Conservation (phyloP, 805 yeast species). For the Sugiyamaella boreocaroliniensis region DNA sequence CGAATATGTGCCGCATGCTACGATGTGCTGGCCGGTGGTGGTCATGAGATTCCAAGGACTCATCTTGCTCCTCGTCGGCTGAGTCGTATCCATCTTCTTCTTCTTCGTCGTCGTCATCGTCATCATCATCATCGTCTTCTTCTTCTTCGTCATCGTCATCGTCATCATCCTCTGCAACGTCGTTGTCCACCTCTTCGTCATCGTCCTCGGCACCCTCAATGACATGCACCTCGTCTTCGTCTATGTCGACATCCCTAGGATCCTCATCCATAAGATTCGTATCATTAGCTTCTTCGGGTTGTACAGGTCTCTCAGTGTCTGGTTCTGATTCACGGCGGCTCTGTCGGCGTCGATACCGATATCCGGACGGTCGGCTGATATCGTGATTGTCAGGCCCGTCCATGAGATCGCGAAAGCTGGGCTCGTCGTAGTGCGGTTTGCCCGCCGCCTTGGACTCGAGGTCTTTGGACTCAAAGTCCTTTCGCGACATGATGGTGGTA, state of each 20-base stretch:
- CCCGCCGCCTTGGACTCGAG: too few relatives aligned
- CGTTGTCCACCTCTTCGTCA: conserved; percentile 14
- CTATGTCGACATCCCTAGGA: too few relatives aligned
- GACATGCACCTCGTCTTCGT: too few relatives aligned
- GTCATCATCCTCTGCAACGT: conserved; percentile 8
- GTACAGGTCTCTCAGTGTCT: neutral
- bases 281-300: too few relatives aligned
- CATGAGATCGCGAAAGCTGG: neutral
- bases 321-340: conserved; percentile 6
- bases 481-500: neutral
- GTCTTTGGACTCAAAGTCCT: neutral
- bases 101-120: conserved; percentile 23
- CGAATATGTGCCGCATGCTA: conserved; percentile 11
- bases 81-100: conserved; percentile 25
- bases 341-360: conserved; percentile 16
- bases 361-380: conserved; percentile 3
- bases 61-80: conserved; percentile 23
- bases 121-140: conserved; percentile 16
- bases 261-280: too few relatives aligned
- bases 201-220: conserved; percentile 13
- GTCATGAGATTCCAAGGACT: conserved; percentile 21
- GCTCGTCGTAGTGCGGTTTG: neutral
- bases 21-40: neutral
- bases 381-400: neutral
- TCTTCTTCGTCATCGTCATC: conserved; percentile 17